These are phyloP conservation scores for Mortierella sp. DNA, from an alignment of 371 early-diverging fungal genomes.

Conservation along the genomic window DNA sequence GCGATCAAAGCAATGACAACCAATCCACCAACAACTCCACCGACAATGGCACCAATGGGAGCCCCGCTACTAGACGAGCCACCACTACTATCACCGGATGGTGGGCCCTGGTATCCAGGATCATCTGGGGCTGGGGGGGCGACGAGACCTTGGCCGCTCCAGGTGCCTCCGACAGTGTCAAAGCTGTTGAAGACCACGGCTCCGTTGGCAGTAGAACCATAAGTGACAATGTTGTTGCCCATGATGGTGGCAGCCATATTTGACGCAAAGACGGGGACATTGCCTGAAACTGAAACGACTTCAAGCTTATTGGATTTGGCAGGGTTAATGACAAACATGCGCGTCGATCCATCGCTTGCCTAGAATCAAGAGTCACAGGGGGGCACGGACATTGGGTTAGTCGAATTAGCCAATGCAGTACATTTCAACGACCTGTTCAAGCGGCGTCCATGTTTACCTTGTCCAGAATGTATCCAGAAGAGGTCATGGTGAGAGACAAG, in stretches of 20 bases:
- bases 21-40: conserved; percentile 42
- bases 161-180: conserved; percentile 16
- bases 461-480: conserved; percentile 40
- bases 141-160: conserved; percentile 39
- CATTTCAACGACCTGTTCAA: too few relatives aligned
- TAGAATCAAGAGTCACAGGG: too few relatives aligned
- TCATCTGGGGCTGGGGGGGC: conserved; percentile 1
- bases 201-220: conserved; percentile 13
- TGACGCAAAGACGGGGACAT: conserved; percentile 35
- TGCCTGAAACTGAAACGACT: conserved; percentile 17
- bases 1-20: conserved; percentile 30
- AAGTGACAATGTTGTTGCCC: conserved; percentile 16
- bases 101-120: too few relatives aligned
- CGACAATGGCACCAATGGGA: conserved; percentile 33
- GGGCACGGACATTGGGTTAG: too few relatives aligned
- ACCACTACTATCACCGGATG: neutral
- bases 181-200: conserved; percentile 22
- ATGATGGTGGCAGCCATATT: conserved; percentile 19
- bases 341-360: conserved; percentile 22
- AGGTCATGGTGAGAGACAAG: conserved; percentile 26
- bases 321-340: conserved; percentile 33
- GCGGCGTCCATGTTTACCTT: conserved; percentile 21
- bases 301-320: conserved; percentile 14
- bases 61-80: conserved; percentile 4
- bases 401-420: too few relatives aligned